A percentile compares a stretch with the other conserved stretches of the same genome.
These are phyloP conservation scores for Thalassiosira livingstoniorum DNA, from an alignment of 352 stramenopile species.

Conservation along the genomic window DNA sequence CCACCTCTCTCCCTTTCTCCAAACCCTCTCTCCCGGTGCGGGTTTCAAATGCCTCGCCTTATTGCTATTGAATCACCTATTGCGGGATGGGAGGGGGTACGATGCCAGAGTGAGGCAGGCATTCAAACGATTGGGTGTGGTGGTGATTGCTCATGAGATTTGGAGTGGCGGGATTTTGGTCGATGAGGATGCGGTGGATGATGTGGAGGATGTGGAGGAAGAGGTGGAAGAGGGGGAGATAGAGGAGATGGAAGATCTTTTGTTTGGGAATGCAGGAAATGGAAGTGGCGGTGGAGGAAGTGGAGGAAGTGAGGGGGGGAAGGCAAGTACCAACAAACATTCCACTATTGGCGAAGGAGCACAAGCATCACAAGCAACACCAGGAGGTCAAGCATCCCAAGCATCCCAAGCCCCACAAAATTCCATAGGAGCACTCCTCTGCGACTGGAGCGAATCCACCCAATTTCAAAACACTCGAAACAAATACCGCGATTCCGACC, in stretches of 20 bases:
- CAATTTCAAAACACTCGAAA: too few relatives aligned
- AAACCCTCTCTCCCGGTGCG: constrained; percentile 75
- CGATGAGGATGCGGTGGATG: background rate
- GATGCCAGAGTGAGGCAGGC: constrained; percentile 77
- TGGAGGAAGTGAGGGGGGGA: background rate
- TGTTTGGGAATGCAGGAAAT: constrained; percentile 2
- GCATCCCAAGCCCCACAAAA: too few relatives aligned
- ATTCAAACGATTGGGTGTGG: constrained; percentile 78
- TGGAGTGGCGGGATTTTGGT: constrained; percentile 54
- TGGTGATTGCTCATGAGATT: constrained; percentile 67
- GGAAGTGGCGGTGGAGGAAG: too few relatives aligned
- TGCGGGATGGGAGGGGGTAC: constrained; percentile 71
- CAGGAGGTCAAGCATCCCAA: too few relatives aligned
- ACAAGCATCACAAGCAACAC: too few relatives aligned
- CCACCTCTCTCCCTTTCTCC: constrained; percentile 71
- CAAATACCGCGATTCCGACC: constrained; percentile 41
- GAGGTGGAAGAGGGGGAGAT: constrained; percentile 39
- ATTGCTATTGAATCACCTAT: constrained; percentile 77
- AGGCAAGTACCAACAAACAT: too few relatives aligned
- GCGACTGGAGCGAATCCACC: constrained; percentile 3
- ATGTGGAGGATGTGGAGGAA: background rate
- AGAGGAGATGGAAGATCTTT: constrained; percentile 37
- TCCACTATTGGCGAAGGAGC: too few relatives aligned
- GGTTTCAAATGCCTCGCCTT: constrained; percentile 80
- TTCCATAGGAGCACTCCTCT: background rate